Evolutionary conservation across 2,329 filamentous ascomycete genomes (phyloP).

Genomic region (Mycosphaerella sp.): DNA sequence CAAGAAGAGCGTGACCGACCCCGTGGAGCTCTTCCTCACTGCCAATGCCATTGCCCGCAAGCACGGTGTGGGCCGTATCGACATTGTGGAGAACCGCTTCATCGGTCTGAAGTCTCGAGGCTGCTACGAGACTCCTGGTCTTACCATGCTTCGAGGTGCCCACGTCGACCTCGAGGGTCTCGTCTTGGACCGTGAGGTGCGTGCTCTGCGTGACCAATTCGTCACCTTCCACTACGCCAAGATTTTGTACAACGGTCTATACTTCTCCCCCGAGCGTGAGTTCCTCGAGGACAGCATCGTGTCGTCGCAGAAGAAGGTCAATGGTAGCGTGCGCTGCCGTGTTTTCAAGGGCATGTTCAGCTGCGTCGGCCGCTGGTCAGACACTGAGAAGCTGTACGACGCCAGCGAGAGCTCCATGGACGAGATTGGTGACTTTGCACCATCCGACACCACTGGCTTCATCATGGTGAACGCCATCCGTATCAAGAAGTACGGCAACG

Average conservation of each 20-base stretch:
- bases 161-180: conserved; percentile 61
- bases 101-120: conserved; percentile 74
- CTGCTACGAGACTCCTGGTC: conserved; percentile 66
- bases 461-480: conserved; percentile 63
- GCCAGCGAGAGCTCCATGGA: conserved; percentile 64
- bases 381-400: conserved; percentile 65
- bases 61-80: conserved; percentile 71
- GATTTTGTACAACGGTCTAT: conserved; percentile 56
- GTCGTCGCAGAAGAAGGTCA: conserved; percentile 56
- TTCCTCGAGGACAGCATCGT: conserved; percentile 62
- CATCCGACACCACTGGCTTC: conserved; percentile 61
- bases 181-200: conserved; percentile 62
- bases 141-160: conserved; percentile 52
- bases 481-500: conserved; percentile 41
- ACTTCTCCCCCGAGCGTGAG: conserved; percentile 66
- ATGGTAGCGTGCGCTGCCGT: conserved; percentile 56
- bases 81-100: conserved; percentile 78
- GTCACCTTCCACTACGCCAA: conserved; percentile 60
- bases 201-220: conserved; percentile 64
- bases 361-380: conserved; percentile 53
- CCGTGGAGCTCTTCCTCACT: conserved; percentile 65
- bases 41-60: conserved; percentile 65
- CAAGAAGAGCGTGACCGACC: conserved; percentile 58
- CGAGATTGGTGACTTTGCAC: conserved; percentile 61
- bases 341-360: conserved; percentile 62